Evolutionary conservation across 164 flowering plant genomes (phyloP).

Genomic region (Buxus sempervirens): DNA sequence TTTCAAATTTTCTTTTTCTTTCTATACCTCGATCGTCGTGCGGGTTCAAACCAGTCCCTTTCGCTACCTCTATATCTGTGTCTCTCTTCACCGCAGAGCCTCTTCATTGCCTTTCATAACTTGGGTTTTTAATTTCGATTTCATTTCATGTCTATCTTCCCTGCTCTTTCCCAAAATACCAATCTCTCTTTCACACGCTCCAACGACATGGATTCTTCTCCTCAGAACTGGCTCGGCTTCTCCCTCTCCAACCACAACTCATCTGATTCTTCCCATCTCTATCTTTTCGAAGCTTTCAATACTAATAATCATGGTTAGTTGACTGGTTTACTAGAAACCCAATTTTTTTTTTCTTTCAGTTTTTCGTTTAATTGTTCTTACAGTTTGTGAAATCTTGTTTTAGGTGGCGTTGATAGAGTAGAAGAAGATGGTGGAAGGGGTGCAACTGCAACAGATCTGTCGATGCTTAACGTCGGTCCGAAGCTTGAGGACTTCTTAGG

Average conservation of each 20-base stretch:
- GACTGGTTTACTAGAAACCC: not conserved
- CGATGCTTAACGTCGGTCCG: constrained; percentile 34
- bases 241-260: constrained; percentile 41
- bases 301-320: constrained; percentile 3
- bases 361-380: not conserved
- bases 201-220: constrained; percentile 21
- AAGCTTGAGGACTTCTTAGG: constrained; percentile 79
- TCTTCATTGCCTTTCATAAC: not conserved
- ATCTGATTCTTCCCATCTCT: constrained; percentile 24
- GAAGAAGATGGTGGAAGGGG: constrained; percentile 7
- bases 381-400: not conserved
- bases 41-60: constrained; percentile 1
- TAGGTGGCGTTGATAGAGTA: constrained; percentile 13
- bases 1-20: constrained; percentile 12
- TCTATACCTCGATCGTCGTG: constrained; percentile 24
- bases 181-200: constrained; percentile 6
- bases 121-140: too few relatives aligned
- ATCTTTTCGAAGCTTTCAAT: constrained; percentile 39
- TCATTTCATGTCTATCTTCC: constrained; percentile 12
- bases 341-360: not conserved
- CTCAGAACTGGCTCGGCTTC: constrained; percentile 53
- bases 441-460: constrained; percentile 23
- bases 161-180: constrained; percentile 31
- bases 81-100: constrained; percentile 14
- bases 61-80: constrained; percentile 28